Evolutionary conservation across 1,284 basidiomycete genomes (phyloP), one percentile per base, ranked within the genome.

Genomic region (Microstroma glucosiphilum): DNA sequence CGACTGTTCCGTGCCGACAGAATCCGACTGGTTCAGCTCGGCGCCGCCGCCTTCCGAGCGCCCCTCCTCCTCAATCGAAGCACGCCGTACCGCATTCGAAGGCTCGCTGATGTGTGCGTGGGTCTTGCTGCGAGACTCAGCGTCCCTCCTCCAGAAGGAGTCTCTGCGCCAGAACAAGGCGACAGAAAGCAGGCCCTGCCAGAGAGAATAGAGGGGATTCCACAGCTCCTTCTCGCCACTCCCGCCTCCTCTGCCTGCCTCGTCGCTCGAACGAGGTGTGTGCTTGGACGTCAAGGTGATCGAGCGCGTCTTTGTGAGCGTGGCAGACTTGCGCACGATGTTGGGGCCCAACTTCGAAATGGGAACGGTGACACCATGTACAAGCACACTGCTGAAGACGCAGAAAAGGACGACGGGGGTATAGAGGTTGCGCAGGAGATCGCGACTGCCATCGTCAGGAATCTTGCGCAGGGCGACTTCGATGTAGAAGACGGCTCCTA

Each of bases 361-460:
- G 9, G 77, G 77, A 26, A 79, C 73, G 7, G 76, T 77, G 56
- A 77, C 62, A 30, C 74, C 83, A 66, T 84, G 83, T 0, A 82
- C 80, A 48, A 84, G 66, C 2, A 84, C 80, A 0, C 81, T 83
- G 0, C 80, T 79, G 57, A 84, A 79, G 13, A 84, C 81, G 54
- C 83, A 73, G 66, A 84, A 83, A 59, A 83, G 80, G 11, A 84
- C 82, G 25, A 84, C 79, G 1, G 84, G 84, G 1, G 73, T 67
- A 63, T 84, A 80, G 23, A 82, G 70, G 21, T 68, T 62, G 3
- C 81, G 76, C 2, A 84, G 68, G 2, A 78, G 77, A 2, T 76
- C 70, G 1, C 79, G 72, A 1, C 72, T 75, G 0, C 79, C 78
- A 53, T 82, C 80, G 43, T 81, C 80, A 0, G 83, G 83, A 0